Evolutionary conservation across 352 stramenopile species (phyloP).

Genomic region (Globisporangium ultimum): DNA sequence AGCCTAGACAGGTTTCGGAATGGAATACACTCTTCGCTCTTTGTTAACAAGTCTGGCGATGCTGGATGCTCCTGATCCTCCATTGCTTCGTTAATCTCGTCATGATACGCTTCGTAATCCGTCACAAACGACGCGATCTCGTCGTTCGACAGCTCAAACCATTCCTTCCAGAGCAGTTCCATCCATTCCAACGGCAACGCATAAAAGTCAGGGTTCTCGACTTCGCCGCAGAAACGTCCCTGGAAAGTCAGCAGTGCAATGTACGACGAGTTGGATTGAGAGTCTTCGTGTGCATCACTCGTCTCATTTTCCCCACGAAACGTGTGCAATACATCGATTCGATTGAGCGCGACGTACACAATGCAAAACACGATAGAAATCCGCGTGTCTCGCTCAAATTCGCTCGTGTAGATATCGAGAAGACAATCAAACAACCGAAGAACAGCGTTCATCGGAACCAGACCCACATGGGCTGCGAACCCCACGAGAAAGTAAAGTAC

Average conservation of each 20-base stretch:
- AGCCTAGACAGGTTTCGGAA: slow-evolving; percentile 7
- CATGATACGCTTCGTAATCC: slow-evolving; percentile 20
- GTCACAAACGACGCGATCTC: slow-evolving; percentile 37
- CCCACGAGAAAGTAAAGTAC: slow-evolving; percentile 32
- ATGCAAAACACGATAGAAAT: slow-evolving; percentile 26
- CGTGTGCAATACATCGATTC: slow-evolving; percentile 7
- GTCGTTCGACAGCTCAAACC: slow-evolving; percentile 37
- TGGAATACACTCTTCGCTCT: neutral
- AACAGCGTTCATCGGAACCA: slow-evolving; percentile 29
- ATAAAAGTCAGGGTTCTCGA: slow-evolving; percentile 42
- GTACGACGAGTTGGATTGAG: neutral
- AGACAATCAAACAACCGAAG: slow-evolving; percentile 25
- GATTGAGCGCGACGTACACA: slow-evolving; percentile 38
- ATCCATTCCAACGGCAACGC: slow-evolving; percentile 55
- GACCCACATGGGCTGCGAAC: slow-evolving; percentile 37
- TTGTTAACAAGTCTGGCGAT: neutral
- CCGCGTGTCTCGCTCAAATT: neutral
- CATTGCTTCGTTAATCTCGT: slow-evolving; percentile 7
- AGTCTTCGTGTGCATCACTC: neutral
- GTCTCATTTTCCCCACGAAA: neutral
- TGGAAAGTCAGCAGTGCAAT: slow-evolving; percentile 26
- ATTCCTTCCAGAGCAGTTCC: slow-evolving; percentile 43
- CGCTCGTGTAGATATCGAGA: slow-evolving; percentile 18
- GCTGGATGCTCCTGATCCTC: too few species aligned
- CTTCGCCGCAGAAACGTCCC: slow-evolving; percentile 27